phyloP scores from a whole-genome alignment of 2,329 filamentous ascomycete genomes.

The Cryoendolithus antarcticus region DNA sequence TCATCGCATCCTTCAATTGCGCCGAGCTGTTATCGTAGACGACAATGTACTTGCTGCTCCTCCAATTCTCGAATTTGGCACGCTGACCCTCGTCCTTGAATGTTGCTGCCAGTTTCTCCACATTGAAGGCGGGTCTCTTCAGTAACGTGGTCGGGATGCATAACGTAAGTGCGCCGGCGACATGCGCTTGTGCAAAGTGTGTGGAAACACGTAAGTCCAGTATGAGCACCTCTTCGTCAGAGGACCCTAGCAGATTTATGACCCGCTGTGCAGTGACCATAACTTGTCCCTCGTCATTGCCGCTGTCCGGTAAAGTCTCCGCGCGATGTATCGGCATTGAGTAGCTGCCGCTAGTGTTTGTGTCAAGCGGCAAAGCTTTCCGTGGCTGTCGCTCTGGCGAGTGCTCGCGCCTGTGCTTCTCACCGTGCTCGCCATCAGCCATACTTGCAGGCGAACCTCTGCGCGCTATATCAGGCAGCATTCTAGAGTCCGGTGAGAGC shows the following conservation, averaged over 20 bases:
- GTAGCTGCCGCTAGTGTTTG: slow-evolving; percentile 6
- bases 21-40: slow-evolving; percentile 74
- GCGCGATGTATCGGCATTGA: slow-evolving; percentile 24
- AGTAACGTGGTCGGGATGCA: slow-evolving; percentile 91
- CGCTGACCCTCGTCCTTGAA: slow-evolving; percentile 63
- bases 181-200: slow-evolving; percentile 62
- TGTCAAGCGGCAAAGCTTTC: slow-evolving; percentile 19
- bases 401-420: slow-evolving; percentile 20
- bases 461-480: slow-evolving; percentile 31
- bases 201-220: slow-evolving; percentile 80
- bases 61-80: slow-evolving; percentile 65
- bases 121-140: slow-evolving; percentile 80
- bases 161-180: slow-evolving; percentile 73
- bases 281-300: slow-evolving; percentile 22
- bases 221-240: slow-evolving; percentile 48
- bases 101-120: slow-evolving; percentile 75
- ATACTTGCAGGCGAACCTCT: slow-evolving; percentile 36
- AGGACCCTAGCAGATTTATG: slow-evolving; percentile 35
- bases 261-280: slow-evolving; percentile 38
- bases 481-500: slow-evolving; percentile 32
- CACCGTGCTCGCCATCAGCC: slow-evolving; percentile 19
- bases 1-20: slow-evolving; percentile 66
- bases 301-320: slow-evolving; percentile 32
- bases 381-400: slow-evolving; percentile 17
- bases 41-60: slow-evolving; percentile 59